Base-by-base conservation (phyloP, 78 protist genomes). In the Chrysochromulina parva region DNA sequence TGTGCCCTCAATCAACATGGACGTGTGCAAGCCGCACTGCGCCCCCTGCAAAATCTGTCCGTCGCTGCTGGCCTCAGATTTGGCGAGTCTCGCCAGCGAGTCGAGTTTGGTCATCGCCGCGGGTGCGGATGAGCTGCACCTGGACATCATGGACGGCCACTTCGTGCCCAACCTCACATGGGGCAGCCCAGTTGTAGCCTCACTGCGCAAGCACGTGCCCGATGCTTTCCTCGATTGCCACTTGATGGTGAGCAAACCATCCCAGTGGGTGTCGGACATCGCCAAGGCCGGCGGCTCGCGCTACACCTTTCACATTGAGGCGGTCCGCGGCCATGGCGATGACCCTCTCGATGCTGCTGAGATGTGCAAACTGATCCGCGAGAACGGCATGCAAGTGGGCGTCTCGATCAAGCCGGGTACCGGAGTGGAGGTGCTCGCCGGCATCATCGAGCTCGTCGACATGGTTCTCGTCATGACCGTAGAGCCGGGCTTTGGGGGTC, bases 401-500 rank as follows among this genome's bases (percentile, higher is more conserved):
- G 38, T 98, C 50, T 93, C 97, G 50, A 58, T 98, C 74, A 98
- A 98, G 94, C 99, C 99, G 52, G 90, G 89, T n/a, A 99, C 99
- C 13, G 93, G 96, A 3, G 95, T 94, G 9, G 89, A 89, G 19
- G 48, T 53, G 16, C 81, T 90, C 19, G 28, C 26, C 2, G 80
- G 88, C 28, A 90, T 65, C 89, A 26, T 88, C 4, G 74, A 78
- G 26, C 71, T 74, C 17, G 60, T 95, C 13, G 99, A 98, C 93
- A 94, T 96, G 95, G 95, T 97, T 58, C 96, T 99, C 26, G 94
- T 98, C 67, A 99, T 99, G 99, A 97, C 98, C 11, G 99, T 99
- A 26, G 99, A 98, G 90, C 99, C 99, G 3, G 99, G 99, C 16
- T 99, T 98, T 28, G 99, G 99, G 6, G 99, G 99, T 17, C 99